Evolutionary conservation across 73 alveolate genomes (phyloP).

Genomic region (Tetrahymena elliotti): DNA sequence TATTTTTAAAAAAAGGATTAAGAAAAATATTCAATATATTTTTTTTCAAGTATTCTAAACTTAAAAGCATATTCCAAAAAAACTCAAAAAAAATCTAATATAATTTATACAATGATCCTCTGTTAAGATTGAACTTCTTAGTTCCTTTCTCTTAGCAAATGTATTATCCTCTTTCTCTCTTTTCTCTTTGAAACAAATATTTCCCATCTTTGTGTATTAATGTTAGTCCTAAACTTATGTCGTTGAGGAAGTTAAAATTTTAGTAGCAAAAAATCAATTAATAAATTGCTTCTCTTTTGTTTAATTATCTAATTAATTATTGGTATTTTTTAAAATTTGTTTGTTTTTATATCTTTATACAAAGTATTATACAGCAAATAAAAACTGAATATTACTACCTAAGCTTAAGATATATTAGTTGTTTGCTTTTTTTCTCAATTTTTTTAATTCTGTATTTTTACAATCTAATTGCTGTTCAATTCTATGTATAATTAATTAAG

Average conservation of each 20-base stretch:
- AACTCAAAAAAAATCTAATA: neutral
- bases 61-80: neutral
- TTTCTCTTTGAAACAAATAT: neutral
- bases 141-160: neutral
- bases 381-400: neutral
- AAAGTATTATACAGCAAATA: neutral
- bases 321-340: neutral
- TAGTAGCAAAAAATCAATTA: neutral
- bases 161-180: neutral
- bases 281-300: neutral
- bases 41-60: neutral
- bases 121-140: neutral
- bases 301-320: no score
- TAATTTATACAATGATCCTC: neutral
- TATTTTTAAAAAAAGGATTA: neutral
- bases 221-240: neutral
- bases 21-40: neutral
- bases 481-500: no score
- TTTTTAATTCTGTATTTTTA: no score
- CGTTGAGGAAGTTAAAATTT: neutral
- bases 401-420: no score
- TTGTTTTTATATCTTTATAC: neutral
- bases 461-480: neutral
- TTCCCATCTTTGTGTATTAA: neutral
- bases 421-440: neutral